Evolutionary conservation across 2,329 filamentous ascomycete species (phyloP).

Genomic region (Aspergillus amoenus): DNA sequence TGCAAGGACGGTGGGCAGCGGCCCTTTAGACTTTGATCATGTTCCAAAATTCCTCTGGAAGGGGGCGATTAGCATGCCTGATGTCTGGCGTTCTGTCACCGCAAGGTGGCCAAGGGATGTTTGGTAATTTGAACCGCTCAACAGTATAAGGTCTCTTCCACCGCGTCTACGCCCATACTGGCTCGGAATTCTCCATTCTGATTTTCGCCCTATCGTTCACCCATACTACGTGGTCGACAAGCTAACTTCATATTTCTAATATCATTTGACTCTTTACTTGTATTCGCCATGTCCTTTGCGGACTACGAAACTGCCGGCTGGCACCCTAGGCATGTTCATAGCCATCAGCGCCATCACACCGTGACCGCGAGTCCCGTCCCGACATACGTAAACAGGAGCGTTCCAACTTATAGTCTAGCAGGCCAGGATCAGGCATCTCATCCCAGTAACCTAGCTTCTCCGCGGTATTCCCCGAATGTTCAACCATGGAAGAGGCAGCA

Average conservation of each 20-base stretch:
- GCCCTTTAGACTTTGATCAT: constrained; percentile 21
- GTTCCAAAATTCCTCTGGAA: constrained; percentile 32
- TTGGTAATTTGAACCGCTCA: constrained; percentile 5
- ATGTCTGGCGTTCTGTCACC: constrained; percentile 19
- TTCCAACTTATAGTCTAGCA: constrained; percentile 20
- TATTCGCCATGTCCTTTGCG: constrained; percentile 31
- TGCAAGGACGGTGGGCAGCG: constrained; percentile 37
- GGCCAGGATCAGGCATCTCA: constrained; percentile 12
- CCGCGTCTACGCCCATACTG: constrained; percentile 7
- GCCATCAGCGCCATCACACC: constrained; percentile 19
- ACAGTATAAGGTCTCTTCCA: constrained; percentile 32
- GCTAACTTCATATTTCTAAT: constrained; percentile 8
- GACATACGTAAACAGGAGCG: constrained; percentile 16
- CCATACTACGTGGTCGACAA: constrained; percentile 10
- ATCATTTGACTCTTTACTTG: constrained; percentile 12
- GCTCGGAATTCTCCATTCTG: constrained; percentile 15
- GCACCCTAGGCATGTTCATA: constrained; percentile 17
- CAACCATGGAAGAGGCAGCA: constrained; percentile 34
- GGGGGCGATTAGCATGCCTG: constrained; percentile 24
- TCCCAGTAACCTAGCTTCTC: constrained; percentile 17
- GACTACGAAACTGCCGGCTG: constrained; percentile 27
- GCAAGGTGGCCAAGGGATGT: constrained; percentile 32
- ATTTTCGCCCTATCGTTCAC: constrained; percentile 11
- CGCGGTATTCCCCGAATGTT: constrained; percentile 23
- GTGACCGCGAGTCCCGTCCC: constrained; percentile 19